Percentiles rank a stretch among this genome's conserved stretches.
phyloP scores from a whole-genome alignment of 2,329 filamentous ascomycete genomes.

The Aspergillus caelatus region DNA sequence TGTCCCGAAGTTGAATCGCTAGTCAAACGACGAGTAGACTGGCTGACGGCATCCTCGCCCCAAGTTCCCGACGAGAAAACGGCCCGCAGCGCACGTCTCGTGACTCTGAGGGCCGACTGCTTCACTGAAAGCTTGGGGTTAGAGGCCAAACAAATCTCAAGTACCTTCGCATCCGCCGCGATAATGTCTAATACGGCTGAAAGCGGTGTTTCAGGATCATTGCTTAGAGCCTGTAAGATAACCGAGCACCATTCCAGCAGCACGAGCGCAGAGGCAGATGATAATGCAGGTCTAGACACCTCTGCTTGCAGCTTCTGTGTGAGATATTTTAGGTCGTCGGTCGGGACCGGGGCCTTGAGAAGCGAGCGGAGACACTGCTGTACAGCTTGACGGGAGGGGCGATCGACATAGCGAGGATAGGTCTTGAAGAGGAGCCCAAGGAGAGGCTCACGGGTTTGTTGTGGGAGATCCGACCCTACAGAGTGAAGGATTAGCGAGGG shows the following conservation, averaged over 20 bases:
- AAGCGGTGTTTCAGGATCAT: slow-evolving; percentile 67
- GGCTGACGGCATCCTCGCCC: slow-evolving; percentile 63
- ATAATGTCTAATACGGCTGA: slow-evolving; percentile 63
- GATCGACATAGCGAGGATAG: slow-evolving; percentile 83
- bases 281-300: slow-evolving; percentile 74
- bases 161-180: slow-evolving; percentile 67
- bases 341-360: slow-evolving; percentile 61
- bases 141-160: slow-evolving; percentile 77
- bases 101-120: slow-evolving; percentile 74
- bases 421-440: slow-evolving; percentile 81
- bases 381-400: slow-evolving; percentile 78
- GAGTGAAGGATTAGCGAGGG: slow-evolving; percentile 17
- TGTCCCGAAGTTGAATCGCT: slow-evolving; percentile 66
- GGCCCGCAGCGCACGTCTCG: slow-evolving; percentile 76
- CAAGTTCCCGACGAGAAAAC: slow-evolving; percentile 64
- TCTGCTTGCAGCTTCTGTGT: slow-evolving; percentile 71
- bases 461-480: slow-evolving; percentile 37
- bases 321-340: slow-evolving; percentile 56
- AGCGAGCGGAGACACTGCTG: slow-evolving; percentile 76
- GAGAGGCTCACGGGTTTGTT: slow-evolving; percentile 47
- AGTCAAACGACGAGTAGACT: slow-evolving; percentile 68
- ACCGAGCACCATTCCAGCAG: slow-evolving; percentile 87
- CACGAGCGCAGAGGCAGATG: slow-evolving; percentile 80
- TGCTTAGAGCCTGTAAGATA: slow-evolving; percentile 71
- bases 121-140: slow-evolving; percentile 65